These are phyloP conservation scores for Vigna unguiculata DNA, from an alignment of 306 rosid species.

Conservation along the genomic window DNA sequence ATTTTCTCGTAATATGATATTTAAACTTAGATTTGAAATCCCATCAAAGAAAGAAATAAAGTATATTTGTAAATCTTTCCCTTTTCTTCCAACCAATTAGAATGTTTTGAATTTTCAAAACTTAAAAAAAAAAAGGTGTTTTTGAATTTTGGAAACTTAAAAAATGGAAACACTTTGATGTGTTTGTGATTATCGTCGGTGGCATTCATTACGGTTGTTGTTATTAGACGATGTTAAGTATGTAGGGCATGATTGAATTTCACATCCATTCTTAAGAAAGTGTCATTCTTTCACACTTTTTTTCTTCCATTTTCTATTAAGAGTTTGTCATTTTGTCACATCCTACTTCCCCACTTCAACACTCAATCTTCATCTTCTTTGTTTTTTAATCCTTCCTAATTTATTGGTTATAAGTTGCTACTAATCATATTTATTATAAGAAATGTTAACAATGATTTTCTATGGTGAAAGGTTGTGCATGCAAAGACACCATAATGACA, in stretches of 20 bases:
- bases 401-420: conserved; percentile 23
- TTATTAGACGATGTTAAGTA: conserved; percentile 1
- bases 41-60: no score
- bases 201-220: conserved; percentile 33
- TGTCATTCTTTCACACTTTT: conserved; percentile 22
- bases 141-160: background rate
- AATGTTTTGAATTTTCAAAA: no score
- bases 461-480: conserved; percentile 3
- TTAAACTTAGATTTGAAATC: no score
- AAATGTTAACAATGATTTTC: background rate
- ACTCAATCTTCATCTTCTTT: conserved; percentile 28
- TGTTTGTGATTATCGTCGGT: conserved; percentile 35
- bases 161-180: background rate
- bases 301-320: conserved; percentile 37
- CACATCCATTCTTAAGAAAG: conserved; percentile 20
- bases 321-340: conserved; percentile 41
- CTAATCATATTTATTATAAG: conserved; percentile 26
- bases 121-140: no score
- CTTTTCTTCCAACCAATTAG: no score
- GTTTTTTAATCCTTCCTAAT: conserved; percentile 20
- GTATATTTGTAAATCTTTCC: no score
- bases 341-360: no score
- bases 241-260: conserved; percentile 14
- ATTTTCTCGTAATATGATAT: no score
- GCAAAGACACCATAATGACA: conserved; percentile 37